Base-by-base conservation (phyloP, 2,329 filamentous ascomycete genomes). In the Aspergillus fumigatus region DNA sequence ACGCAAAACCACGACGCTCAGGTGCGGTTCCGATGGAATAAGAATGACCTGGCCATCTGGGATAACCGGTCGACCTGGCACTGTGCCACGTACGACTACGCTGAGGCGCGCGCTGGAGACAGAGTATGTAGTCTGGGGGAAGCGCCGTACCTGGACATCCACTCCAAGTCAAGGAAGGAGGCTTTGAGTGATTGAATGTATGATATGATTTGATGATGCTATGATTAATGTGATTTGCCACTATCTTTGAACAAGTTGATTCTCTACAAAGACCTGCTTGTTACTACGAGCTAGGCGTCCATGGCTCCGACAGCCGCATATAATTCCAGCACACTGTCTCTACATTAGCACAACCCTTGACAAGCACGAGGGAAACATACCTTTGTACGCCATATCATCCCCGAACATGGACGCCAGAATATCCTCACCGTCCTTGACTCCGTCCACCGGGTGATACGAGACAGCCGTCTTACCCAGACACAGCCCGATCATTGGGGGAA, bases 401-500 rank as follows among this genome's bases (percentile, higher is more conserved):
- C 84, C 81, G 70, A 92, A 91, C 67, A 87, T 87, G 4, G 74
- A 71, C 61, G 54, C 51, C n/a, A 56, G 52, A 6, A 59, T 35
- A 19, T 62, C 50, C 48, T 61, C 57, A 0, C 63, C 62, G 49
- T 57, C 41, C 32, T 51, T 51, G 25, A 84, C 83, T 0, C 86
- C 87, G 1, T 74, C 77, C 0, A 78, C 78, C 0, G 82, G 80
- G 48, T 80, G 81, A 63, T 85, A 90, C 1, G 83, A 81, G 1
- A 91, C 78, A 1, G 86, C 88, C 65, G 85, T 84, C 70, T 85
- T 86, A 35, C 88, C 89, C 1, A 92, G 79, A 0, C 88, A 88
- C 3, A 92, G 73, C 0, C 85, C 87, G 60, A 92, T 91, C 76
- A 88, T 83, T 14, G 86, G 80, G 14, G 83, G 80, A 9, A 87